Evolutionary conservation across 352 stramenopile genomes (phyloP).

Genomic region (Phytopythium cucurbitacearum): DNA sequence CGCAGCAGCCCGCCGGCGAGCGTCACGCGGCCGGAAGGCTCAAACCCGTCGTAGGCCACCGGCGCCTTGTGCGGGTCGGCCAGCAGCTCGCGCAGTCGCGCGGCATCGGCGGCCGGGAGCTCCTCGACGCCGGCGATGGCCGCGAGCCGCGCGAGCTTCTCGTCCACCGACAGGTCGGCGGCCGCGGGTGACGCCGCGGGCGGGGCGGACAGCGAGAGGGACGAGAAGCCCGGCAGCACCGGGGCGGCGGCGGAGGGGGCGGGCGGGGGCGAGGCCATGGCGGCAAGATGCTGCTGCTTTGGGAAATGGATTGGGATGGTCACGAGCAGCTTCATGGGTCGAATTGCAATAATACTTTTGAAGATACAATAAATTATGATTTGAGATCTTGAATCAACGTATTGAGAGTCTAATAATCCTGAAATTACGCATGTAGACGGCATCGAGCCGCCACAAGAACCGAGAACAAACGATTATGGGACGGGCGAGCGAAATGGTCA

Average conservation of each 20-base stretch:
- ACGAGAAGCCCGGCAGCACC: slow-evolving; percentile 48
- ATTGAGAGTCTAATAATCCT: too few relatives aligned
- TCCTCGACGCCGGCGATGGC: slow-evolving; percentile 39
- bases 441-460: too few relatives aligned
- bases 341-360: not conserved
- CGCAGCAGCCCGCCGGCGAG: slow-evolving; percentile 94
- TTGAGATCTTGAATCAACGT: too few relatives aligned
- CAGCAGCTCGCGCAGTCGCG: slow-evolving; percentile 80
- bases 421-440: too few relatives aligned
- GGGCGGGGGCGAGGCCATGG: slow-evolving; percentile 36
- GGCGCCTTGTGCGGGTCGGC: slow-evolving; percentile 62
- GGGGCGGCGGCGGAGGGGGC: slow-evolving; percentile 24
- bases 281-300: not conserved
- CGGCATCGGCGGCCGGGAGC: slow-evolving; percentile 38
- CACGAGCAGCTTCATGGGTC: not conserved
- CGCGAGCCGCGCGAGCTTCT: slow-evolving; percentile 59
- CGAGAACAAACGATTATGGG: too few relatives aligned
- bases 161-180: slow-evolving; percentile 42
- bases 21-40: slow-evolving; percentile 98
- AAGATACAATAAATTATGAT: too few relatives aligned
- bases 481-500: too few relatives aligned
- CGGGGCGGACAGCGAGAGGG: slow-evolving; percentile 31
- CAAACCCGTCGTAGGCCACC: slow-evolving; percentile 97
- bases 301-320: not conserved
- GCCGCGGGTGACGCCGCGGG: slow-evolving; percentile 16